Base-by-base conservation (phyloP, 768 basidiomycete genomes). In the Lactarius sanguifluus region DNA sequence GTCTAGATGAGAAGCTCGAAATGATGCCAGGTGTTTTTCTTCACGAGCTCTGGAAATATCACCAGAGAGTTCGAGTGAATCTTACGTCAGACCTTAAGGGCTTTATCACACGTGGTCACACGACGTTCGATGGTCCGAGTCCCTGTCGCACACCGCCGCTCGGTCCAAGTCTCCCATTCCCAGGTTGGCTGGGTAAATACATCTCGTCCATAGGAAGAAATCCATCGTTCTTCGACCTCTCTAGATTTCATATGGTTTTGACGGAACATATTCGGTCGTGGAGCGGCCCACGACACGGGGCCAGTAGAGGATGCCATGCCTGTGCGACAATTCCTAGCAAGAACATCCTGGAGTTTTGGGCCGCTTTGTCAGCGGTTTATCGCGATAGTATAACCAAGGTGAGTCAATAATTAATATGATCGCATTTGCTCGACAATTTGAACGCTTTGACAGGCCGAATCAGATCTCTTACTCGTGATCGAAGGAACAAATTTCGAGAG, bases 31-130 rank as follows among this genome's bases (percentile, higher is more conserved):
- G 59, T 9, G 23, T 13, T 9, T 41, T 1, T 34, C 64, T 65
- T 6, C 52, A 60, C 6, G 58, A 60, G 55, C 64, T 65, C 32
- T 65, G 64, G 59, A 59, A 59, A 43, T 65, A 60, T 55, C 40
- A 55, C 10, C 1, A 25, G 18, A 43, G 40, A 20, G 58, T 60
- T 43, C 28, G 40, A 41, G 10, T 16, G 2, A 55, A 28, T 30
- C 41, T 65, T 28, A 13, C n/a, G 16, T n/a, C 18, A 6, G 45
- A 58, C 13, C 36, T 64, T 0, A 3, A 8, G 15, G 36, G 25
- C 2, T 60, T 60, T 20, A 23, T 12, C 18, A 7, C 28, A n/a
- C 38, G 30, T 7, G 52, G 18, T 0, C 30, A 1, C 13, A 15
- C 0, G 3, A 18, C 3, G 10, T 12, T 52, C 9, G 18, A 23